These are phyloP conservation scores for Kwoniella botswanensis DNA, from an alignment of 768 basidiomycete species.

Conservation along the genomic window DNA sequence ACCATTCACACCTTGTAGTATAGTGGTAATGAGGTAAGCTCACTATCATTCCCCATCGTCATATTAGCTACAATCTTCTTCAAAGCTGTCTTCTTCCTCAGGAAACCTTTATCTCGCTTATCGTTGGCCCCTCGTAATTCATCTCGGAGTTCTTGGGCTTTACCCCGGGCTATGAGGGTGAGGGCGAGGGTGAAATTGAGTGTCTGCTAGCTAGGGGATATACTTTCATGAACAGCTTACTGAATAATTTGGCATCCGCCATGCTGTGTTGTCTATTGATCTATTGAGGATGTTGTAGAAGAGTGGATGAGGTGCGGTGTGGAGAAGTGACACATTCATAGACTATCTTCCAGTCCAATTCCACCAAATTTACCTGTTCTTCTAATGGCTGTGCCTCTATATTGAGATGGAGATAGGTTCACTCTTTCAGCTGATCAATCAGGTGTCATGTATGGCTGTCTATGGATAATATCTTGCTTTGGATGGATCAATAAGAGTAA, in stretches of 20 bases:
- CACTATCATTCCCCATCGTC: conserved; percentile 99
- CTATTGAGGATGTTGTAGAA: neutral
- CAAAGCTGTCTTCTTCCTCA: conserved; percentile 88
- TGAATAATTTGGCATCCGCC: conserved; percentile 60
- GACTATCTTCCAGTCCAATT: no score
- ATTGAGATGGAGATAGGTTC: no score
- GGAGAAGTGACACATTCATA: no score
- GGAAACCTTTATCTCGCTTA: conserved; percentile 93
- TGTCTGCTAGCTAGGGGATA: neutral
- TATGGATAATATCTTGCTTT: no score
- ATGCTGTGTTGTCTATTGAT: conserved; percentile 28
- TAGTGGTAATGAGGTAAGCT: conserved; percentile 51
- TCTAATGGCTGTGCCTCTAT: no score
- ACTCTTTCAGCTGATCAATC: no score
- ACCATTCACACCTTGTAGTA: no score
- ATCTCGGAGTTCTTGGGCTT: conserved; percentile 76
- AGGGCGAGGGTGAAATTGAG: neutral
- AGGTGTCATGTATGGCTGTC: no score
- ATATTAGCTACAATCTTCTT: conserved; percentile 99
- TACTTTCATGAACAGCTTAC: conserved; percentile 31
- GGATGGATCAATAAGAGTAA: no score
- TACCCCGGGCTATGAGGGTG: conserved; percentile 52
- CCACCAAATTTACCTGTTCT: no score
- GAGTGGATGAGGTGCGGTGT: neutral
- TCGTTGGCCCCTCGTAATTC: conserved; percentile 85